Percentiles rank a stretch among this genome's conserved stretches.
Conservation (phyloP, 768 basidiomycete species). For the Mycena maculata region DNA sequence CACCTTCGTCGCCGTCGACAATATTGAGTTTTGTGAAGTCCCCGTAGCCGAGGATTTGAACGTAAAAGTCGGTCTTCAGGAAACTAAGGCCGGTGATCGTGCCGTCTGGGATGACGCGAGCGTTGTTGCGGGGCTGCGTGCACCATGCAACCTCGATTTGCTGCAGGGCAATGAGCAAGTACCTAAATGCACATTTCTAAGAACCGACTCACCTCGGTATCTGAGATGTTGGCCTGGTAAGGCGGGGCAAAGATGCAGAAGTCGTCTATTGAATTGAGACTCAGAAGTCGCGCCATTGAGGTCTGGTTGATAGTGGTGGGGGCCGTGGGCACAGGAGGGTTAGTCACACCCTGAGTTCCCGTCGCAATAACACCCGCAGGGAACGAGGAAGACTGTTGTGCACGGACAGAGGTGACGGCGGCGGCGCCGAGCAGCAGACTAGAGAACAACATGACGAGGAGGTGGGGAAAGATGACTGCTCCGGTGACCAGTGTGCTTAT, state of each 20-base stretch:
- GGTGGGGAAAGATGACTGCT: neutral
- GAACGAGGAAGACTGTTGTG: conserved; percentile 24
- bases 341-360: conserved; percentile 26
- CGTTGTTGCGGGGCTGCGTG: conserved; percentile 28
- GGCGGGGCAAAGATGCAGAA: conserved; percentile 33
- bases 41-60: conserved; percentile 57
- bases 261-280: conserved; percentile 30
- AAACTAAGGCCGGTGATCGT: conserved; percentile 19
- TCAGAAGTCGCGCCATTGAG: conserved; percentile 28
- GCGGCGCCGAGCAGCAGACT: conserved; percentile 20
- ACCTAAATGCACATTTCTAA: neutral
- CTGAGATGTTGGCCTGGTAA: neutral
- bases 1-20: conserved; percentile 53
- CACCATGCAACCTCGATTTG: conserved; percentile 34
- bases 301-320: conserved; percentile 27
- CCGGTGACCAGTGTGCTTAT: neutral
- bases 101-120: conserved; percentile 31
- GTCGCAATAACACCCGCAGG: conserved; percentile 29
- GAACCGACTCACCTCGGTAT: conserved; percentile 29
- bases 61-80: conserved; percentile 48
- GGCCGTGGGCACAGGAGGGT: conserved; percentile 25
- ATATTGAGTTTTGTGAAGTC: conserved; percentile 57
- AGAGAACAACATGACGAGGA: conserved; percentile 17
- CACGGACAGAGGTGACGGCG: conserved; percentile 12
- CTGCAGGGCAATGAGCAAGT: neutral